Evolutionary conservation across 1,139 yeast genomes (phyloP).

Genomic region (Candida tunisiensis): DNA sequence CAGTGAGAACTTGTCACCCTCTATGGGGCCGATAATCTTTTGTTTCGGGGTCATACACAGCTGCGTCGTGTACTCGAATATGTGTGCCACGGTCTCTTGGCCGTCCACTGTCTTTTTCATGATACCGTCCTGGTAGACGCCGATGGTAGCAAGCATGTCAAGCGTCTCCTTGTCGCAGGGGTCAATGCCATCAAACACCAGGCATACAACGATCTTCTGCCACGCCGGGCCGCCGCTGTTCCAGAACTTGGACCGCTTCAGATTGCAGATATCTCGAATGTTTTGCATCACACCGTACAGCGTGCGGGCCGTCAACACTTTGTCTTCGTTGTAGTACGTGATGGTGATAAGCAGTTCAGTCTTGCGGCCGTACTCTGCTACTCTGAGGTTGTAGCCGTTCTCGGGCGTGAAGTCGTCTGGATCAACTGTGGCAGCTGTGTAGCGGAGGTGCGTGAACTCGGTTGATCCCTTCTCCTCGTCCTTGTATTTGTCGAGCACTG

Average conservation of each 20-base stretch:
- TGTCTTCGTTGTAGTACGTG: conserved; percentile 92
- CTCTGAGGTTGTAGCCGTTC: conserved; percentile 68
- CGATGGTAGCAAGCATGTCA: conserved; percentile 78
- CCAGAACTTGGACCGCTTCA: conserved; percentile 36
- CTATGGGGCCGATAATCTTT: conserved; percentile 29
- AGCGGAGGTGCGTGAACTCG: conserved; percentile 65
- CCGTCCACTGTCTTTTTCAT: conserved; percentile 84
- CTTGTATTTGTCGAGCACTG: conserved; percentile 32
- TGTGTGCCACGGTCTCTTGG: conserved; percentile 75
- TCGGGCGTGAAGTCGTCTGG: conserved; percentile 52
- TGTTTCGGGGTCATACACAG: conserved; percentile 37
- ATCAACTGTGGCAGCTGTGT: conserved; percentile 66
- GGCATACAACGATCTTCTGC: conserved; percentile 82
- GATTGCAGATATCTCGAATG: conserved; percentile 62
- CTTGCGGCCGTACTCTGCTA: conserved; percentile 55
- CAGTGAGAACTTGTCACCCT: conserved; percentile 46
- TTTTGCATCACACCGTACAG: conserved; percentile 88
- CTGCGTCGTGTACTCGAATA: conserved; percentile 73
- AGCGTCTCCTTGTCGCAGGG: conserved; percentile 73
- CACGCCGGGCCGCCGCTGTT: conserved; percentile 79
- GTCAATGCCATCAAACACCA: conserved; percentile 89
- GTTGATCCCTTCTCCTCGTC: conserved; percentile 47
- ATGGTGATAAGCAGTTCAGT: conserved; percentile 81
- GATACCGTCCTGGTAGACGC: conserved; percentile 89
- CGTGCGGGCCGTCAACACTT: conserved; percentile 72